Conservation (phyloP, 2,329 filamentous ascomycete genomes). For the Fusarium tanahbumbuense region DNA sequence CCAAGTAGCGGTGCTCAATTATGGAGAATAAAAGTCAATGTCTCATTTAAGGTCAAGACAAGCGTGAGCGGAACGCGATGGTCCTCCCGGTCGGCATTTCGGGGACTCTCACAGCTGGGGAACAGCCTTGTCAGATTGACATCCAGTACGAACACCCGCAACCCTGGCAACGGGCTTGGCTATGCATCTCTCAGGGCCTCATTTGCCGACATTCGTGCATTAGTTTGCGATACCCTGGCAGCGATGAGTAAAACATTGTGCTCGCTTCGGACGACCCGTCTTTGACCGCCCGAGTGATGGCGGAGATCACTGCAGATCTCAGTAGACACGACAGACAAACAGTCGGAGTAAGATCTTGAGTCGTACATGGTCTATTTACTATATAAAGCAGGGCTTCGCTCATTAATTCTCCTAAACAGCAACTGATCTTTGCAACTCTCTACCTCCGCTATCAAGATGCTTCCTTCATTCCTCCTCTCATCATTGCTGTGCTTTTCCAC, state of each 20-base stretch:
- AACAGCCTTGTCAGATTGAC: not conserved
- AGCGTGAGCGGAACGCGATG: not conserved
- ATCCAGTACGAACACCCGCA: not conserved
- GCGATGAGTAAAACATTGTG: conserved; percentile 10
- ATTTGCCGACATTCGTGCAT: conserved; percentile 12
- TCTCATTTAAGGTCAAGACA: not conserved
- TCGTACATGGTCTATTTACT: not conserved
- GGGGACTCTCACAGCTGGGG: not conserved
- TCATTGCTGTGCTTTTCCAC: conserved; percentile 31
- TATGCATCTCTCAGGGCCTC: not conserved
- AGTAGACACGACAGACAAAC: not conserved
- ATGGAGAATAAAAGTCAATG: not conserved
- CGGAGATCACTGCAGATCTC: conserved; percentile 14
- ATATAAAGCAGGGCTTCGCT: conserved; percentile 9
- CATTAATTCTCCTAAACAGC: no score
- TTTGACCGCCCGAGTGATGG: conserved; percentile 9
- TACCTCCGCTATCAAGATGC: conserved; percentile 16
- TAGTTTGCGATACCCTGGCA: conserved; percentile 7
- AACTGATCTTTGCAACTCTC: not conserved
- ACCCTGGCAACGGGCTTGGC: not conserved
- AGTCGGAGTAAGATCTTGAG: not conserved
- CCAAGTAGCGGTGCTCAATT: not conserved
- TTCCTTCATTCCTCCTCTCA: conserved; percentile 28
- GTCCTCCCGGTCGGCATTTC: not conserved
- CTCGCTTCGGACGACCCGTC: conserved; percentile 8